A percentile compares a stretch with the other conserved stretches of the same genome.
phyloP scores from a whole-genome alignment of 495 filamentous ascomycete genomes.

The Podospora bellae-mahoneyi region DNA sequence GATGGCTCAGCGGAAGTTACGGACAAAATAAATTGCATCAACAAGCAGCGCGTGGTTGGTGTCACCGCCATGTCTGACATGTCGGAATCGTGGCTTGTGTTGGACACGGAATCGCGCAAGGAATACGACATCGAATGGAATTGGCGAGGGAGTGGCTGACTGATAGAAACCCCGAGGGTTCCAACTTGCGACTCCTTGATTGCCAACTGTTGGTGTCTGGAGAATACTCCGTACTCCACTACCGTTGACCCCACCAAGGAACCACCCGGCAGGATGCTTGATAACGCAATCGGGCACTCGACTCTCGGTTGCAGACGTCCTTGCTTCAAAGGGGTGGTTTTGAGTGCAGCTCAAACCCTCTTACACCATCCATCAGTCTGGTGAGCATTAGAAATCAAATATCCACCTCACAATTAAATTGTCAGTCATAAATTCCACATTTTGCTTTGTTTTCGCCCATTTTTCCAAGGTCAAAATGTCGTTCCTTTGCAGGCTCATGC shows the following conservation, averaged over 20 bases:
- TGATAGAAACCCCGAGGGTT: neutral
- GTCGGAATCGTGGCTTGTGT: neutral
- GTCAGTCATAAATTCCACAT: neutral
- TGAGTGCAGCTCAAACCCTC: neutral
- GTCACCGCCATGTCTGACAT: neutral
- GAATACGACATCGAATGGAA: neutral
- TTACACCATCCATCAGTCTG: neutral
- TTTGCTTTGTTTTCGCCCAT: neutral
- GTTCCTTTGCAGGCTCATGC: neutral
- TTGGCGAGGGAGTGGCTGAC: too few species aligned
- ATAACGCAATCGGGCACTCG: neutral
- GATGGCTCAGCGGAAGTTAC: constrained; percentile 5
- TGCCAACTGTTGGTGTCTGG: neutral
- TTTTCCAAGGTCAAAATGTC: neutral
- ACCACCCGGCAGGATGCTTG: neutral
- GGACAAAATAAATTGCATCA: constrained; percentile 2
- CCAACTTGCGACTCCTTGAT: neutral
- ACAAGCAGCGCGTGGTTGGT: neutral
- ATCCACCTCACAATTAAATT: neutral
- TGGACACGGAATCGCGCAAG: neutral
- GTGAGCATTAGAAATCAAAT: neutral
- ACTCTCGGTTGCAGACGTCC: neutral
- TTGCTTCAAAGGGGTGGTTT: neutral
- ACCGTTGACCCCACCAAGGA: neutral
- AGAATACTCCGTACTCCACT: neutral